These are phyloP conservation scores for Lichtheimia hyalospora DNA, from an alignment of 371 early-diverging fungal genomes.

Conservation along the genomic window DNA sequence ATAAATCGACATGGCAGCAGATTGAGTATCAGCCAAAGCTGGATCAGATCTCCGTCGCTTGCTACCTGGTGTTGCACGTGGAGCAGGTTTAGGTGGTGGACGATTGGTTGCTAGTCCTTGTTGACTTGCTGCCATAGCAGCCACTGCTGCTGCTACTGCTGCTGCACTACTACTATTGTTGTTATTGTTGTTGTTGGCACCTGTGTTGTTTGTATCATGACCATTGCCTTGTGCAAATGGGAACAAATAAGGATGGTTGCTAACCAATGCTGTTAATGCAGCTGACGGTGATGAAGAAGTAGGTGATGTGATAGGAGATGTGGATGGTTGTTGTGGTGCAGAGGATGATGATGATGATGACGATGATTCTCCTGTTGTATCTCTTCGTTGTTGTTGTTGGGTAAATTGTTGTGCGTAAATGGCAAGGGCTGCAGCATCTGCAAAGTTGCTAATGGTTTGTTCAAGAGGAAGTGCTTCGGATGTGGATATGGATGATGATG, in stretches of 20 bases:
- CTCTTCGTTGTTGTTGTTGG: slow-evolving; percentile 19
- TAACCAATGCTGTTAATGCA: slow-evolving; percentile 1
- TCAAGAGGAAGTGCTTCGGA: slow-evolving; percentile 1
- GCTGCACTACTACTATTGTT: slow-evolving; percentile 7
- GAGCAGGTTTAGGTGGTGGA: slow-evolving; percentile 10
- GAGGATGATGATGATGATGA: not conserved
- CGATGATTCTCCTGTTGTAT: not conserved
- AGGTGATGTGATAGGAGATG: not conserved
- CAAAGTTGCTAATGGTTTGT: slow-evolving; percentile 26
- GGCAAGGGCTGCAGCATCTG: slow-evolving; percentile 44
- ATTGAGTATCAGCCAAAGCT: slow-evolving; percentile 48
- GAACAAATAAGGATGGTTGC: not conserved
- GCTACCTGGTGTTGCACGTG: slow-evolving; percentile 19
- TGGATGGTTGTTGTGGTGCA: slow-evolving; percentile 1
- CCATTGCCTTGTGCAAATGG: not conserved
- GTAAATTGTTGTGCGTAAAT: slow-evolving; percentile 41
- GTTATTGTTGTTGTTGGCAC: slow-evolving; percentile 2
- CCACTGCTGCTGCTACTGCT: slow-evolving; percentile 28
- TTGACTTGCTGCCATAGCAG: slow-evolving; percentile 12
- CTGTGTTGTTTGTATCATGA: not conserved
- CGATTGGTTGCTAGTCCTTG: not conserved
- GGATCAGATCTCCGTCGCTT: slow-evolving; percentile 50
- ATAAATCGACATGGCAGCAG: slow-evolving; percentile 50
- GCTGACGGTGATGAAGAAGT: slow-evolving; percentile 12
- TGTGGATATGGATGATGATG: not conserved